Evolutionary conservation across 768 basidiomycete species (phyloP), one percentile per base, ranked within the genome.

Genomic region (Naematelia aurantialba): DNA sequence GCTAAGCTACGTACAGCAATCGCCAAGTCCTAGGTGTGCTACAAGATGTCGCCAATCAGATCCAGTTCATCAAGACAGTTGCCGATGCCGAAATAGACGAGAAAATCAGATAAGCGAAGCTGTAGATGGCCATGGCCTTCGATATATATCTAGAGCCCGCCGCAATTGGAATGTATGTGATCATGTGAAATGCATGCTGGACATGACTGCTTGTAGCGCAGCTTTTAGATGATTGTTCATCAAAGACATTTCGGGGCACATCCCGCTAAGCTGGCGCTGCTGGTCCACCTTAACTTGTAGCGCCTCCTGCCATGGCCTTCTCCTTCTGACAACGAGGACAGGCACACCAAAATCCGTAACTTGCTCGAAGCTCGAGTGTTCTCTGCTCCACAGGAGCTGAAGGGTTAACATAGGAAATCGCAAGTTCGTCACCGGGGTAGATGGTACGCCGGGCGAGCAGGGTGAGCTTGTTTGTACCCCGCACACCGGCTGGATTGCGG

Each of bases 1-100:
- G n/a, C 2, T 13, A 3, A 25, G 45, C 54, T 45, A 42, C 21
- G 5, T 2, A 22, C 54, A 72, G 72, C 0, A 99, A 97, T 73
- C 79, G 79, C 58, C 85, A 91, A 59, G 92, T 99, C 1, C 67
- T 90, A 26, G 81, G 83, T n/a, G 88, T 92, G 4, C 81, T 99
- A 48, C 82, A 80, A 73, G 82, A 84, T 44, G 94, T 99, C 21
- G 92, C 93, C 14, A 80, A 92, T 59, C 96, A 99, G 80, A 83
- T 89, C 34, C 84, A 82, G 70, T 81, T 99, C 50, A 79, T 99
- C 54, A 85, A 85, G 22, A 84, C 81, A 69, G 94, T 98, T 5
- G 92, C 91, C 13, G 83, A 85, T 54, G 83, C 79, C 12, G 89
- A 93, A 58, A 68, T 73, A 8, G 54, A 60, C n/a, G 68, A 73